phyloP scores from a whole-genome alignment of 2,329 filamentous ascomycete genomes.

The Talaromyces sp. region DNA sequence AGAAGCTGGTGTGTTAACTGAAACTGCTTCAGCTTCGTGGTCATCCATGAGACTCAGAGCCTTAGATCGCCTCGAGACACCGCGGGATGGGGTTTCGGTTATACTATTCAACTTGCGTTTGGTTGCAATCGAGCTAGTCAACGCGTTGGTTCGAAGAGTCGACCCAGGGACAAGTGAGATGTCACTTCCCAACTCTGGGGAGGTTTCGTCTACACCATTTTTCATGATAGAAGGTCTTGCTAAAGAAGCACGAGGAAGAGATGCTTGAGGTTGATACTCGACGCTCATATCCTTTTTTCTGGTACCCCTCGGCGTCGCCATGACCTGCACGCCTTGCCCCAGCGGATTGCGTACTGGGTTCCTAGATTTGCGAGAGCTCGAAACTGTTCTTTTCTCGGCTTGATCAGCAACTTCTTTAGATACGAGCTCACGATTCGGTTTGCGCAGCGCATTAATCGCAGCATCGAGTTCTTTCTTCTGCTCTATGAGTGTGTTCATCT shows the following conservation, averaged over 20 bases:
- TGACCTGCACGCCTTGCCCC: constrained; percentile 47
- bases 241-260: constrained; percentile 22
- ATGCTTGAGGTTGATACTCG: constrained; percentile 23
- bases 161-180: constrained; percentile 34
- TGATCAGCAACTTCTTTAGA: constrained; percentile 45
- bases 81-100: constrained; percentile 42
- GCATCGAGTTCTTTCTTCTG: constrained; percentile 49
- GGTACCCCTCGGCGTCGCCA: constrained; percentile 45
- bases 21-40: neutral
- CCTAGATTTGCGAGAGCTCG: constrained; percentile 36
- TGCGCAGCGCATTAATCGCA: constrained; percentile 46
- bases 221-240: constrained; percentile 11
- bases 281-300: constrained; percentile 32
- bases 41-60: constrained; percentile 17
- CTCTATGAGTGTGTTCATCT: constrained; percentile 43
- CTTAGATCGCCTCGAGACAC: constrained; percentile 25
- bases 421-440: constrained; percentile 47
- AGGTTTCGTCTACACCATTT: constrained; percentile 2
- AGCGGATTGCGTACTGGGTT: constrained; percentile 41
- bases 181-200: constrained; percentile 28
- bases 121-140: constrained; percentile 7
- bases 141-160: constrained; percentile 25
- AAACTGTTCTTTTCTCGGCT: constrained; percentile 35
- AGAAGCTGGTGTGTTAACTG: constrained; percentile 17
- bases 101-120: constrained; percentile 24